These are phyloP conservation scores for Neurospora sp. DNA, from an alignment of 495 filamentous ascomycete genomes.

Conservation along the genomic window DNA sequence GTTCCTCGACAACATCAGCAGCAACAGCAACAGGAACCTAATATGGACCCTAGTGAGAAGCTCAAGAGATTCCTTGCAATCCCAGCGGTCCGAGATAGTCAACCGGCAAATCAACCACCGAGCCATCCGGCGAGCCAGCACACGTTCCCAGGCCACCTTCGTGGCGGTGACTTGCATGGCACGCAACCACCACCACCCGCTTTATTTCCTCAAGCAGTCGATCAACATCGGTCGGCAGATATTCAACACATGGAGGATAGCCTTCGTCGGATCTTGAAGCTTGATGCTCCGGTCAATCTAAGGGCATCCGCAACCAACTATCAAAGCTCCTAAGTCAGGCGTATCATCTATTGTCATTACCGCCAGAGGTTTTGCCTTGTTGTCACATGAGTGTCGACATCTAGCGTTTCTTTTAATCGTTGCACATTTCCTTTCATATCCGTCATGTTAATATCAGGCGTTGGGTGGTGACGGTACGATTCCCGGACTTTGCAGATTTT, in stretches of 20 bases:
- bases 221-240: slow-evolving; percentile 17
- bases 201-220: not conserved
- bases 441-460: slow-evolving; percentile 1
- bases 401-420: not conserved
- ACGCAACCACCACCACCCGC: not conserved
- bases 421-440: not conserved
- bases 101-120: not conserved
- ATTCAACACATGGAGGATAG: slow-evolving; percentile 38
- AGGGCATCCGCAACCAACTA: slow-evolving; percentile 10
- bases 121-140: not conserved
- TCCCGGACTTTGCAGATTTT: slow-evolving; percentile 1
- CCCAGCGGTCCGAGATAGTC: not conserved
- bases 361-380: not conserved
- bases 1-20: not conserved
- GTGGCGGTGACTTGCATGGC: not conserved
- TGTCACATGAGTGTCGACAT: not conserved
- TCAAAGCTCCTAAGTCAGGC: slow-evolving; percentile 12
- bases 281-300: slow-evolving; percentile 20
- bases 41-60: slow-evolving; percentile 17
- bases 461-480: slow-evolving; percentile 7
- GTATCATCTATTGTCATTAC: not conserved
- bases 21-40: slow-evolving; percentile 6
- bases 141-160: not conserved
- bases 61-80: slow-evolving; percentile 25
- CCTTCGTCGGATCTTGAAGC: slow-evolving; percentile 40